Percentiles rank a stretch among this genome's conserved stretches.
Conservation (phyloP, 1,284 basidiomycete species). For the Naganishia albida region DNA sequence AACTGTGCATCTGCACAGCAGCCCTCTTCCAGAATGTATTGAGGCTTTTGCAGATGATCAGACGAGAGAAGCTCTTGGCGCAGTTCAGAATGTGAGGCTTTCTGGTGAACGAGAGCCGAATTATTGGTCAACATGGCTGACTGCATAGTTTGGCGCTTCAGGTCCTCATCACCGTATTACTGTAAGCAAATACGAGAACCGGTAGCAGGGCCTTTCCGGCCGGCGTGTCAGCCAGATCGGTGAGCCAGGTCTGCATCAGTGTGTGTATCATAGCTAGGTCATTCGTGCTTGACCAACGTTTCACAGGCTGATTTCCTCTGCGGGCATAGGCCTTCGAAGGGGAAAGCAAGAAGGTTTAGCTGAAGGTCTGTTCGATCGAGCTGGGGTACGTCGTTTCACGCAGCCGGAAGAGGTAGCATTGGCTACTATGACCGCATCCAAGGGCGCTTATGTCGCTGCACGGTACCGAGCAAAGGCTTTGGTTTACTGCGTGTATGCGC, state of each 20-base stretch:
- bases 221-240: constrained; percentile 93
- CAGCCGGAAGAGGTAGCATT: constrained; percentile 25
- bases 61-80: constrained; percentile 92
- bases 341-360: constrained; percentile 89
- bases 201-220: constrained; percentile 79
- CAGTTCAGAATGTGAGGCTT: constrained; percentile 74
- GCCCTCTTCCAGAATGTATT: constrained; percentile 90
- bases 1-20: constrained; percentile 95
- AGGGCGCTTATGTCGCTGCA: background rate
- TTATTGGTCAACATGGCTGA: background rate
- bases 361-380: constrained; percentile 85
- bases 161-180: constrained; percentile 90
- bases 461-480: background rate
- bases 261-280: constrained; percentile 49
- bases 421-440: background rate
- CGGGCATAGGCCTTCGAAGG: constrained; percentile 92
- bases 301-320: constrained; percentile 12
- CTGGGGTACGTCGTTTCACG: constrained; percentile 90
- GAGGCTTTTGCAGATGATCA: constrained; percentile 94
- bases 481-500: background rate
- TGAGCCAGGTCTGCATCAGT: constrained; percentile 87
- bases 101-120: background rate
- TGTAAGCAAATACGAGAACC: constrained; percentile 86
- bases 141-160: constrained; percentile 76
- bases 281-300: background rate